Percentiles rank a stretch among this genome's conserved stretches.
Conservation (phyloP, 2,329 filamentous ascomycete genomes). For the Alternaria angustiovoidea region DNA sequence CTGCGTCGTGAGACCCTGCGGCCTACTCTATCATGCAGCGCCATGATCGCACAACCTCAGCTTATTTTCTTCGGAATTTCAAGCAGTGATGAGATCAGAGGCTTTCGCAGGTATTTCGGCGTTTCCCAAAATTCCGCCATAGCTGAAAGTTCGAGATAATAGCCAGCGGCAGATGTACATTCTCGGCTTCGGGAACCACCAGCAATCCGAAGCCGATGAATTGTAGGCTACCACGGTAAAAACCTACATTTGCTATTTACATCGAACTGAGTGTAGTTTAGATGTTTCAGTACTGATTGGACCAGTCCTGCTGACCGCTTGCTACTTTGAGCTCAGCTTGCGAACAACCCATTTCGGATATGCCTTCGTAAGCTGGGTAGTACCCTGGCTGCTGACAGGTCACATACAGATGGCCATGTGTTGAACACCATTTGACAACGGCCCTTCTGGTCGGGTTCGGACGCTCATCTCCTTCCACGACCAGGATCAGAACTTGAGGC, state of each 20-base stretch:
- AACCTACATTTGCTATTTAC: neutral
- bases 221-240: neutral
- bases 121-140: neutral
- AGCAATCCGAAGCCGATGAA: neutral
- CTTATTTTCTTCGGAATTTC: neutral
- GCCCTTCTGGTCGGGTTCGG: constrained; percentile 1
- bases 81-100: neutral
- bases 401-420: neutral
- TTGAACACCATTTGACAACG: neutral
- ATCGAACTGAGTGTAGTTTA: neutral
- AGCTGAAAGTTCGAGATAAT: neutral
- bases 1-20: neutral
- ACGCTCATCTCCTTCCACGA: neutral
- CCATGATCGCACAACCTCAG: neutral
- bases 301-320: neutral
- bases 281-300: neutral
- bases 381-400: neutral
- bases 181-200: neutral
- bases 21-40: neutral
- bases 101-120: neutral
- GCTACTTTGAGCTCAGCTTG: neutral
- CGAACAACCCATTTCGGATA: neutral
- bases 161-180: neutral
- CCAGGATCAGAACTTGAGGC: neutral
- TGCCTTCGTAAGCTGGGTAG: neutral